phyloP scores from a whole-genome alignment of 352 stramenopile genomes.

The Globisporangium megalacanthum region DNA sequence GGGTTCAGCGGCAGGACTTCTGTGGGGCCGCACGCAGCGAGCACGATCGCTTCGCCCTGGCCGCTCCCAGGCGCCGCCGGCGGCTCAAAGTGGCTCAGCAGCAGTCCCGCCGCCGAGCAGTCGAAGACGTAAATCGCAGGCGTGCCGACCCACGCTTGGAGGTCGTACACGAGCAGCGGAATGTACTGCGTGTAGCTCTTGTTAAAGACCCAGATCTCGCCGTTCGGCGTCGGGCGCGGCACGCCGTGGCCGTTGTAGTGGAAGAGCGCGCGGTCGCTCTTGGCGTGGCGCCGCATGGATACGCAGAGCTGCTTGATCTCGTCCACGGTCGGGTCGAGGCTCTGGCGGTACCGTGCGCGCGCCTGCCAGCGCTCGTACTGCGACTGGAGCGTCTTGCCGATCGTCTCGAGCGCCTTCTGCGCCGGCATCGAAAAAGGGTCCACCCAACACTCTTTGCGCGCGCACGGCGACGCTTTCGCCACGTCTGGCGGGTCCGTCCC shows the following conservation, averaged over 20 bases:
- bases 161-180: slow-evolving; percentile 94
- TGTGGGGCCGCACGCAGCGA: slow-evolving; percentile 91
- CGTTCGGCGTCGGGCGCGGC: slow-evolving; percentile 93
- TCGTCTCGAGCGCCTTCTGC: slow-evolving; percentile 95
- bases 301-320: slow-evolving; percentile 93
- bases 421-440: slow-evolving; percentile 93
- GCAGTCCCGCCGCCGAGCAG: slow-evolving; percentile 93
- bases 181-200: slow-evolving; percentile 99
- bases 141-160: slow-evolving; percentile 92
- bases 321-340: slow-evolving; percentile 96
- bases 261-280: slow-evolving; percentile 94
- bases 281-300: slow-evolving; percentile 89
- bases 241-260: slow-evolving; percentile 99
- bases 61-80: slow-evolving; percentile 16
- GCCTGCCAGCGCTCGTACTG: slow-evolving; percentile 97
- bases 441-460: slow-evolving; percentile 97
- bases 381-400: slow-evolving; percentile 92
- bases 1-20: slow-evolving; percentile 96
- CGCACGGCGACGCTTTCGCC: slow-evolving; percentile 94
- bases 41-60: slow-evolving; percentile 92
- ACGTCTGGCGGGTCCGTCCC: slow-evolving; percentile 97
- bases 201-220: slow-evolving; percentile 99
- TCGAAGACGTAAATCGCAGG: slow-evolving; percentile 98
- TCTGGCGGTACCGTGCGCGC: slow-evolving; percentile 91
- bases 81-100: slow-evolving; percentile 91